phyloP scores from a whole-genome alignment of 805 yeast genomes.

The Brettanomyces nanus region DNA sequence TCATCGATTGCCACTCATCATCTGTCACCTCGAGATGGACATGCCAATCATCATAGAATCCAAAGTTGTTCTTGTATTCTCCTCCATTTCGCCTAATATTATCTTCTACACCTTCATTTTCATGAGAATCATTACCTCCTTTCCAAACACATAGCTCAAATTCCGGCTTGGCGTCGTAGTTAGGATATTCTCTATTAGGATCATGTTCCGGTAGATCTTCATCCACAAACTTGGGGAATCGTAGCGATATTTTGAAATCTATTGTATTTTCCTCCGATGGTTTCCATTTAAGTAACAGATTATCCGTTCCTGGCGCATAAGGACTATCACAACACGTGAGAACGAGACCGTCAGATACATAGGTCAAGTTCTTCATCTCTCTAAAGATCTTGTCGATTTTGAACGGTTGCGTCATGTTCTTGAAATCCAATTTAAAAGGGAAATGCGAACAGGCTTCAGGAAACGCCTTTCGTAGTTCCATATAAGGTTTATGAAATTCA shows the following conservation, averaged over 20 bases:
- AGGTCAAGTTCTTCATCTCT: conserved; percentile 65
- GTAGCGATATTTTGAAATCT: conserved; percentile 68
- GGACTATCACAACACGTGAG: conserved; percentile 89
- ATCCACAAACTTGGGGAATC: conserved; percentile 52
- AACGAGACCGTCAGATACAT: conserved; percentile 88
- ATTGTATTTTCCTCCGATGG: conserved; percentile 93
- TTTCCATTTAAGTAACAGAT: conserved; percentile 86
- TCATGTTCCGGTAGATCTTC: conserved; percentile 58
- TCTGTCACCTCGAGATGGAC: conserved; percentile 50
- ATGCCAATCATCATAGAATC: conserved; percentile 57
- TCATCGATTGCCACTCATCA: conserved; percentile 75
- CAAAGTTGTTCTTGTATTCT: conserved; percentile 24
- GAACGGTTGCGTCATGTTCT: conserved; percentile 80
- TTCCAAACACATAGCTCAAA: conserved; percentile 70
- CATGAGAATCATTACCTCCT: conserved; percentile 36
- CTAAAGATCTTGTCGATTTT: conserved; percentile 68
- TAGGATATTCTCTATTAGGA: conserved; percentile 63
- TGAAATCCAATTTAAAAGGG: conserved; percentile 82
- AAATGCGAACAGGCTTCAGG: conserved; percentile 71
- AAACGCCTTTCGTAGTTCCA: conserved; percentile 52
- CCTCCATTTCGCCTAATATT: conserved; percentile 26
- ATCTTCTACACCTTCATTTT: conserved; percentile 29
- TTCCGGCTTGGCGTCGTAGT: conserved; percentile 74
- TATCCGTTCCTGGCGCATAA: conserved; percentile 83
- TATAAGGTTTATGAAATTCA: conserved; percentile 76